A percentile compares a stretch with the other conserved stretches of the same genome.
Evolutionary conservation across 805 yeast species (phyloP).

Genomic region (Starmera quercuum): DNA sequence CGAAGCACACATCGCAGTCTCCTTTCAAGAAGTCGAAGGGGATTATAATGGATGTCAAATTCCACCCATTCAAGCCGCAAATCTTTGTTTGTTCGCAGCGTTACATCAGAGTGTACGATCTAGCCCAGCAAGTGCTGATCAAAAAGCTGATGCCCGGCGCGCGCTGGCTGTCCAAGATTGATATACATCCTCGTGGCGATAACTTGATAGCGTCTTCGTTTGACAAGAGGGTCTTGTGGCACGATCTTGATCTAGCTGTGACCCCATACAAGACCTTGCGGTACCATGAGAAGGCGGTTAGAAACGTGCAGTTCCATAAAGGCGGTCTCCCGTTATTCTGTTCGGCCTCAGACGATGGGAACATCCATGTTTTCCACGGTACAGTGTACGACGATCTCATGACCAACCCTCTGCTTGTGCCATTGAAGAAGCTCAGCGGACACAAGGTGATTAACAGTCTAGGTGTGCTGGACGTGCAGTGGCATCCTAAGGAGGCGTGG

Average conservation of each 20-base stretch:
- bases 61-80: conserved; percentile 95
- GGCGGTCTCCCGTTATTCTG: conserved; percentile 86
- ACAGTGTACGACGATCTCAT: conserved; percentile 92
- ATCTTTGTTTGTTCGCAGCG: conserved; percentile 92
- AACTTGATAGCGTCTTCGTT: conserved; percentile 86
- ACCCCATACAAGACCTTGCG: conserved; percentile 94
- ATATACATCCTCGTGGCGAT: conserved; percentile 95
- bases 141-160: conserved; percentile 93
- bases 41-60: conserved; percentile 89
- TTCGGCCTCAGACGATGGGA: conserved; percentile 92
- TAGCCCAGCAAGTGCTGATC: conserved; percentile 74
- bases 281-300: conserved; percentile 91
- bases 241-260: conserved; percentile 79
- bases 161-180: conserved; percentile 86
- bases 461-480: conserved; percentile 79
- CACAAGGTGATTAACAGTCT: conserved; percentile 73
- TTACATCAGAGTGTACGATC: conserved; percentile 82
- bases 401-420: conserved; percentile 94
- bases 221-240: conserved; percentile 96
- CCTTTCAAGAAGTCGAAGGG: conserved; percentile 94
- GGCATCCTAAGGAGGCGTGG: conserved; percentile 99
- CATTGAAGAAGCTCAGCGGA: conserved; percentile 88
- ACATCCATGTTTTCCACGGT: conserved; percentile 90
- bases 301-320: conserved; percentile 82
- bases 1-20: conserved; percentile 90